Base-by-base conservation (phyloP, 306 rosid genomes). In the Malus fusca region DNA sequence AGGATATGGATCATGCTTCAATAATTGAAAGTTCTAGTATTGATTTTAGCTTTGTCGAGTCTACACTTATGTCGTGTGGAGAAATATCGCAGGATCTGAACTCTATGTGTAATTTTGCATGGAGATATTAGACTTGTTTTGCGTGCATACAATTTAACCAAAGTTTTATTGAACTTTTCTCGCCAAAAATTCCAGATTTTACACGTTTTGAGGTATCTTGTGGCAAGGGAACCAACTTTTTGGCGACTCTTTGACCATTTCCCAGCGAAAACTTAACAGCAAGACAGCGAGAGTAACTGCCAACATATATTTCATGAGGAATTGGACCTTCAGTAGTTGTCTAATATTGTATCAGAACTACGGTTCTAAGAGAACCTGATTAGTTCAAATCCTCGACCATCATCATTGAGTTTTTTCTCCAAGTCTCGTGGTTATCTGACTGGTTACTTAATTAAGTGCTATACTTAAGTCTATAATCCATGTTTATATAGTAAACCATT, bases 1-100 rank as follows among this genome's bases (percentile, higher is more conserved):
- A 51, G 52, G 71, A 79, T 66, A 77, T 85, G 77, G 69, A 61
- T 51, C 55, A 51, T 43, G 60, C 77, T 43, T 61, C 69, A 22
- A 25, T 74, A 10, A n/a, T 79, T 17, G 88, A 82, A 33, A 64
- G 74, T 61, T 77, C 83, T 73, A 79, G 76, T 82, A 79, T 91
- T 80, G 93, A 91, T 70, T 83, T 81, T 84, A 91, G 87, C 44
- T 85, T 87, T 82, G 46, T 83, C 77, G 96, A 91, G 68, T 80
- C 89, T 80, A 77, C 88, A 48, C 79, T 85, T 64, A 67, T 72
- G 74, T 82, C 91, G 63, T 6, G 43, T 17, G 93, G 84, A 56
- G 83, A 83, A 43, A 75, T 80, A 80, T 75, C 84, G 75, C 64
- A 84, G 61, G 90, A 91, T 74, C 62, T 81, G 22, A 73, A 80